Conservation (phyloP, 169 alveolate species). For the Cryptosporidium meleagridis region DNA sequence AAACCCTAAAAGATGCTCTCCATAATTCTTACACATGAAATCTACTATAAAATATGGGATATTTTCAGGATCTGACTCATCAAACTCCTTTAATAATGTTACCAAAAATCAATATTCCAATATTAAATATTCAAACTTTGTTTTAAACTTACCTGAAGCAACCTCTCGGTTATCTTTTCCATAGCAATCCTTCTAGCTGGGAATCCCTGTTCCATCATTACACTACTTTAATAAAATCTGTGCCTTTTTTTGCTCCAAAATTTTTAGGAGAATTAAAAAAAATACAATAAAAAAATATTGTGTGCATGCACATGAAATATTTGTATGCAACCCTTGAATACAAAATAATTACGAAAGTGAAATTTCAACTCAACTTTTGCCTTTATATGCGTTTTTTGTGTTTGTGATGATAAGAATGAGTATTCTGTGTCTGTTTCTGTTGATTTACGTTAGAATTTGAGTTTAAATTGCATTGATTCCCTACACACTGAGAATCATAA, state of each 20-base stretch:
- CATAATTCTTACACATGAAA: conserved; percentile 68
- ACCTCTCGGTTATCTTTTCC: conserved; percentile 56
- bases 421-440: background rate
- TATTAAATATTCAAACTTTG: background rate
- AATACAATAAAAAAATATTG: background rate
- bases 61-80: conserved; percentile 64
- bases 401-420: conserved; percentile 4
- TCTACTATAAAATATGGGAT: conserved; percentile 74
- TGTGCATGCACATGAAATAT: conserved; percentile 68
- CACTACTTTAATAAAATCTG: background rate
- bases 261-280: background rate
- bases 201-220: conserved; percentile 47
- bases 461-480: conserved; percentile 13
- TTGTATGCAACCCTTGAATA: conserved; percentile 19
- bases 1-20: conserved; percentile 61
- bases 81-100: conserved; percentile 28
- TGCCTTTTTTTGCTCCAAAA: background rate
- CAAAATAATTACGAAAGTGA: no score
- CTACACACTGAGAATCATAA: conserved; percentile 65
- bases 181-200: conserved; percentile 46
- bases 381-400: conserved; percentile 8
- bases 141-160: conserved; percentile 44
- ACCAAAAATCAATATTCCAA: background rate
- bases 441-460: background rate
- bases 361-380: background rate